Base-by-base conservation (phyloP, 768 basidiomycete genomes). In the Cystobasidiopsis lactophilus region DNA sequence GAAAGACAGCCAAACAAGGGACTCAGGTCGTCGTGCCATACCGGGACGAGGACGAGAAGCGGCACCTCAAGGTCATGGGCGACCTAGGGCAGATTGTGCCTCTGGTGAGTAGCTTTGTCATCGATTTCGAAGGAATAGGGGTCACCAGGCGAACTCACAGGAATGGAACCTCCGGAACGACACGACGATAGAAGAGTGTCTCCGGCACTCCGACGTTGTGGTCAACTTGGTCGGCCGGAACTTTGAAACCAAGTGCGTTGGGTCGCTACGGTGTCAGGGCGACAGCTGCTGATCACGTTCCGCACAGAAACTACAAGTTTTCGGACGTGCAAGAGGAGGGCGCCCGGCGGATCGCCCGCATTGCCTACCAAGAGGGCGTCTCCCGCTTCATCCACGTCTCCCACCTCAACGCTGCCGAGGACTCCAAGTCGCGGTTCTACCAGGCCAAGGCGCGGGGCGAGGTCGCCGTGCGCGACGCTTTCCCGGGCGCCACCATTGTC, bases 131-230 rank as follows among this genome's bases (percentile, higher is more conserved):
- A 13, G 43, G 23, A 43, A 31, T 5, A 18, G 19, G 38, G 19
- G 31, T 58, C 47, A 31, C 40, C 40, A 46, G 33, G 40, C 1
- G 18, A 10, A 18, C 9, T 1, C 23, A 21, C 52, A 95, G 89
- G 91, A 95, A 75, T 95, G 86, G 85, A 86, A 95, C 64, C 73
- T 91, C 45, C 75, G 85, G 53, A 80, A 84, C 64, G 82, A 85
- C 62, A 74, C 77, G 48, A 85, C 89, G 64, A 93, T 89, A 60
- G 83, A 77, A 37, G 91, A 95, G 65, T 93, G 88, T 66, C 66
- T 96, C 54, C 74, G 84, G 59, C 86, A 93, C 68, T 95, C 91
- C 19, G 85, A 96, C 65, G 82, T 80, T 3, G 93, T 98, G 21
- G 93, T 88, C 72, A 96, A 95, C 69, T 79, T 95, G 53, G 80